Base-by-base conservation (phyloP, 805 yeast genomes). In the Starmera caribaea region DNA sequence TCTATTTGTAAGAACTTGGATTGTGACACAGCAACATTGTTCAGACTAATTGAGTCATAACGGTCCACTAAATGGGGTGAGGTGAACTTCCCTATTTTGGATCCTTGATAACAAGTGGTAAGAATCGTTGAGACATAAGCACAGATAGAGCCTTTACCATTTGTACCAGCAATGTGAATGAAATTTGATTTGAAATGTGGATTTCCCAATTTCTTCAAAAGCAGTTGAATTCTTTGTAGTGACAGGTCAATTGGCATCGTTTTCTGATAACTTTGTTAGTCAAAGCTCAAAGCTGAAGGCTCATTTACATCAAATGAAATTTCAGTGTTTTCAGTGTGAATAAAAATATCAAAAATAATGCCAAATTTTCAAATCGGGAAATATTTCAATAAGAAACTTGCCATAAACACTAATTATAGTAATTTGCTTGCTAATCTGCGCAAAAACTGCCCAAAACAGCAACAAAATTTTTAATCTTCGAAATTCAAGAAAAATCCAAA, bases 131-230 rank as follows among this genome's bases (percentile, higher is more conserved):
- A 69, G 8, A 92, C 42, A 55, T 88, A 89, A 0, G 96, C 79
- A 42, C 95, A 78, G 0, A 89, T 84, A 0, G 97, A 88, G 0
- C 98, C 98, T 54, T 90, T 90, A 0, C 98, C 98, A 55, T 90
- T 90, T 8, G 98, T 90, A 0, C 98, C 98, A 0, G 96, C 96
- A 4, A 92, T 72, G 54, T 92, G 98, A n/a, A 92, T 65, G 1
- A 87, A 78, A 44, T 74, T 73, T 52, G 76, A 76, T 5, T 62
- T 49, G 13, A 57, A 49, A 32, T 86, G 92, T 0, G 96, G 97
- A 49, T 77, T 73, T 0, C 86, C 87, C 16, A 88, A 62, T 16
- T 57, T 51, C 5, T 47, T 37, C 11, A 81, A 62, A 3, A 82
- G 66, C 32, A 53, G 50, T 1, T 59, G 28, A 0, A 81, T 65